A percentile compares a stretch with the other conserved stretches of the same genome.
Evolutionary conservation across 169 alveolate species (phyloP).

Genomic region (Theileria sp.): DNA sequence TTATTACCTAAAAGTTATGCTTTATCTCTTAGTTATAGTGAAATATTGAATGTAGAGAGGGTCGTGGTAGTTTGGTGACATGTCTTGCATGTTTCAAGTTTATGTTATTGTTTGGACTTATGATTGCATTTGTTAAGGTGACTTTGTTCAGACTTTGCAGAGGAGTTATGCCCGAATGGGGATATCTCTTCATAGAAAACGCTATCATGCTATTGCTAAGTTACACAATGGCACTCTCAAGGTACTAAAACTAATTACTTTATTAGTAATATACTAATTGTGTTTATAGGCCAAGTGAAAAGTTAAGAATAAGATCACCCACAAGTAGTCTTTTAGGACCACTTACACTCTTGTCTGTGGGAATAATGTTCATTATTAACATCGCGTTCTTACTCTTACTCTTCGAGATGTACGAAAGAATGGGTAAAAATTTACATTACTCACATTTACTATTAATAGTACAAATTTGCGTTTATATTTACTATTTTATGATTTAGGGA

Average conservation of each 20-base stretch:
- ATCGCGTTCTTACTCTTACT: conserved; percentile 56
- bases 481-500: conserved; percentile 18
- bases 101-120: conserved; percentile 84
- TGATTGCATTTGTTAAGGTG: conserved; percentile 83
- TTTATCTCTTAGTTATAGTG: too few relatives aligned
- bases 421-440: conserved; percentile 1
- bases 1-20: too few relatives aligned
- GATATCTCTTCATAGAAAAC: conserved; percentile 77
- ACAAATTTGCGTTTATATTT: not conserved
- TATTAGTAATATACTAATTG: not conserved
- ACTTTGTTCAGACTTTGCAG: conserved; percentile 75
- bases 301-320: conserved; percentile 80
- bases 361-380: conserved; percentile 71
- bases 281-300: conserved; percentile 71
- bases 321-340: conserved; percentile 85
- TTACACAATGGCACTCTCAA: conserved; percentile 77
- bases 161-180: conserved; percentile 84
- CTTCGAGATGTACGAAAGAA: conserved; percentile 45
- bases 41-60: conserved; percentile 65
- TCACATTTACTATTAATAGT: not conserved
- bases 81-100: conserved; percentile 86
- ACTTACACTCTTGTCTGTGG: conserved; percentile 75
- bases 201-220: conserved; percentile 74
- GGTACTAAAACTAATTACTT: conserved; percentile 27
- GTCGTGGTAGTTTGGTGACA: conserved; percentile 87